phyloP scores from a whole-genome alignment of 2,329 filamentous ascomycete genomes.

The Diaporthe capsici region DNA sequence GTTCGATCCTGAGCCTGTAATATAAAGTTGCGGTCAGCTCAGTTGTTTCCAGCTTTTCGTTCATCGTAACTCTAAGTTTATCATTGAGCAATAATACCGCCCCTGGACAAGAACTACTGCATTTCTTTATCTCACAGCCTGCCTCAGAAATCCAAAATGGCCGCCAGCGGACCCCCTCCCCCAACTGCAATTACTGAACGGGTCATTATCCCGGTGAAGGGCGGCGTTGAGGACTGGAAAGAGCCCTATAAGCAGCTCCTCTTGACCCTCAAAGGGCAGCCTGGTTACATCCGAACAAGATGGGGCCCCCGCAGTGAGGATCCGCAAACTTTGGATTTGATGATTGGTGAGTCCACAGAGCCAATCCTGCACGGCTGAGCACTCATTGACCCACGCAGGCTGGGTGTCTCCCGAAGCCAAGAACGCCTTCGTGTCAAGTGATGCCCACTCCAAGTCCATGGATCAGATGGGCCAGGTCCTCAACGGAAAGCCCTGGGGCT shows the following conservation, averaged over 20 bases:
- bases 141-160: background rate
- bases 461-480: conserved; percentile 43
- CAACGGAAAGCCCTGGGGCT: conserved; percentile 44
- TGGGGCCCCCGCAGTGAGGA: conserved; percentile 49
- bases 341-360: conserved; percentile 43
- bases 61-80: background rate
- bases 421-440: conserved; percentile 43
- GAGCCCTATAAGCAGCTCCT: conserved; percentile 48
- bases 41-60: background rate
- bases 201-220: conserved; percentile 45
- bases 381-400: conserved; percentile 39
- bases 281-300: conserved; percentile 48
- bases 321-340: conserved; percentile 47
- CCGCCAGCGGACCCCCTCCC: conserved; percentile 22
- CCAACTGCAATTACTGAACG: conserved; percentile 32
- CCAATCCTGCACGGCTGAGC: background rate
- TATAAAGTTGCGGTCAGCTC: conserved; percentile 17
- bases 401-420: conserved; percentile 46
- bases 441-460: conserved; percentile 43
- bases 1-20: no score
- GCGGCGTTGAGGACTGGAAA: conserved; percentile 49
- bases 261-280: conserved; percentile 47
- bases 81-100: background rate
- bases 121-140: background rate
- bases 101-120: background rate